These are phyloP conservation scores for Phytophthora parvispora DNA, from an alignment of 352 stramenopile genomes.

Conservation along the genomic window DNA sequence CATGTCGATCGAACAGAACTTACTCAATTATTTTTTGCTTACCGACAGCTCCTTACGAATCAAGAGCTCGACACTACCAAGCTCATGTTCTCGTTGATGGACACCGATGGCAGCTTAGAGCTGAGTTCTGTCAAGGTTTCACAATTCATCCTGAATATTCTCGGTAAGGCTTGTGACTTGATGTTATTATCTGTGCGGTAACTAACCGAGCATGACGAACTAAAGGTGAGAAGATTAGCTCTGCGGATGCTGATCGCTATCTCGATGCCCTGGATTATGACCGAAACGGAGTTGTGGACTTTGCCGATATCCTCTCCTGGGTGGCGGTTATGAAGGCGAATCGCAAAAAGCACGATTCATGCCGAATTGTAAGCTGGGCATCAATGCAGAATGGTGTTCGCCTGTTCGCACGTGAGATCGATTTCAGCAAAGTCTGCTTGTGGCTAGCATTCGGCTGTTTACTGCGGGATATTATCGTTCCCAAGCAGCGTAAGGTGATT, in stretches of 20 bases:
- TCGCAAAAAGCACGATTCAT: constrained; percentile 42
- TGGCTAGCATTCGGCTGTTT: constrained; percentile 44
- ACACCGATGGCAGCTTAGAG: constrained; percentile 79
- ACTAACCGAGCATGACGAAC: background rate
- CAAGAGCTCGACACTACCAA: constrained; percentile 85
- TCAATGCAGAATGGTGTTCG: constrained; percentile 22
- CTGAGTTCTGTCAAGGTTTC: constrained; percentile 63
- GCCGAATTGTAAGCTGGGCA: constrained; percentile 21
- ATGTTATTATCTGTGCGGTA: background rate
- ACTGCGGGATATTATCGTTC: constrained; percentile 43
- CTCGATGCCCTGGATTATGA: constrained; percentile 82
- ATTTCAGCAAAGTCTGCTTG: constrained; percentile 35
- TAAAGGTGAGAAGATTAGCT: constrained; percentile 70
- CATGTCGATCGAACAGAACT: background rate
- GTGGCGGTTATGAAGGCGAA: constrained; percentile 78
- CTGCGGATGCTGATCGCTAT: constrained; percentile 62
- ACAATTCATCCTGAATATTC: constrained; percentile 81
- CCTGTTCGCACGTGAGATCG: constrained; percentile 7
- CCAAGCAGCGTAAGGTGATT: constrained; percentile 44
- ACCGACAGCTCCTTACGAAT: constrained; percentile 50
- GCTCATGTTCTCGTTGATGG: constrained; percentile 84
- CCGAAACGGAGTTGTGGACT: constrained; percentile 77
- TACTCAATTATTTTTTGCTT: background rate
- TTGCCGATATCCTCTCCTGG: constrained; percentile 84
- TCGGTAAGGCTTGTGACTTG: constrained; percentile 46